Conservation (phyloP, 805 yeast species). For the Cyberlindnera saturnus region DNA sequence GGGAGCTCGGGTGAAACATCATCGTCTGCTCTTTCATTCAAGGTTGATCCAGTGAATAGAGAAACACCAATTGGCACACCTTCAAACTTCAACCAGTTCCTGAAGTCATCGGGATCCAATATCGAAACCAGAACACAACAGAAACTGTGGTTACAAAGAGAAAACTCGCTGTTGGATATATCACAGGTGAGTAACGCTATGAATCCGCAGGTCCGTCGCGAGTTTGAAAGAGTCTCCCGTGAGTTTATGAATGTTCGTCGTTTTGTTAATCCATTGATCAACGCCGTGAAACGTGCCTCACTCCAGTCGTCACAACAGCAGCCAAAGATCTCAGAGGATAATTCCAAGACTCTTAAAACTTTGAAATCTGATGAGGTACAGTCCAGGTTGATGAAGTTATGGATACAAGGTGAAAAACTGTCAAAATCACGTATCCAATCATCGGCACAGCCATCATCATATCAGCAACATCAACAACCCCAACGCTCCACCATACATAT, state of each 20-base stretch:
- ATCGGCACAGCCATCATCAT: slow-evolving; percentile 10
- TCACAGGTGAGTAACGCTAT: slow-evolving; percentile 10
- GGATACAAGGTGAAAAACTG: slow-evolving; percentile 19
- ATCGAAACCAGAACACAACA: slow-evolving; percentile 76
- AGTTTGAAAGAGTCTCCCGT: slow-evolving; percentile 69
- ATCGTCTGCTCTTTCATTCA: slow-evolving; percentile 17
- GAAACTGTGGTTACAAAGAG: slow-evolving; percentile 77
- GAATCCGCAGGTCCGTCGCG: slow-evolving; percentile 58
- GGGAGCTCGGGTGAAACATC: slow-evolving; percentile 16
- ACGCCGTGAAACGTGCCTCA: slow-evolving; percentile 46
- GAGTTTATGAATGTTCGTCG: slow-evolving; percentile 68
- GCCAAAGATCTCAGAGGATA: background rate
- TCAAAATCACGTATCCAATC: slow-evolving; percentile 6
- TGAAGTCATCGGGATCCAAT: slow-evolving; percentile 31
- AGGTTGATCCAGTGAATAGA: slow-evolving; percentile 13
- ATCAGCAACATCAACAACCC: slow-evolving; percentile 2
- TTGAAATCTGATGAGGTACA: slow-evolving; percentile 15
- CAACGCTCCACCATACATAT: background rate
- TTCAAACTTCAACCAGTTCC: slow-evolving; percentile 36
- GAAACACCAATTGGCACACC: slow-evolving; percentile 20
- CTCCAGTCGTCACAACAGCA: slow-evolving; percentile 14
- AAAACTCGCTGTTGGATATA: slow-evolving; percentile 60
- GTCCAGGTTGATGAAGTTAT: slow-evolving; percentile 17
- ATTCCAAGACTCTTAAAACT: background rate
- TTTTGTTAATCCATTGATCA: slow-evolving; percentile 63